phyloP scores from a whole-genome alignment of 139 green algal species.

The Volvox reticuliferus region DNA sequence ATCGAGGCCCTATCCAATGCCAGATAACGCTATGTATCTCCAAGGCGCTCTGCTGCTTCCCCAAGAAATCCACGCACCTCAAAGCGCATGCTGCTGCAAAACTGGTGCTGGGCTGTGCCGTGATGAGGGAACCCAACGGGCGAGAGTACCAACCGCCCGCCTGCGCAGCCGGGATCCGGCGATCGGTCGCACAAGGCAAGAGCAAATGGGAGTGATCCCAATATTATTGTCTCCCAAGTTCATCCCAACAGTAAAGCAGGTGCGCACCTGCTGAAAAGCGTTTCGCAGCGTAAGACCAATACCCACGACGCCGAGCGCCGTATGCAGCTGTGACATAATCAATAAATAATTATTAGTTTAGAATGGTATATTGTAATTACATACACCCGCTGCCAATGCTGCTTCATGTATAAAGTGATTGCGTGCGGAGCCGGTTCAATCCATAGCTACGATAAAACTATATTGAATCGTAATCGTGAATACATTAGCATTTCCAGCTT shows the following conservation, averaged over 20 bases:
- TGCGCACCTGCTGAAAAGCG: neutral
- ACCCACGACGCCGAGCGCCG: neutral
- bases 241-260: too few species aligned
- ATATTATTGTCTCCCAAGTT: too few species aligned
- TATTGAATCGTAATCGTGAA: too few species aligned
- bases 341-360: too few species aligned
- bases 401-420: neutral
- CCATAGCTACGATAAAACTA: too few species aligned
- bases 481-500: neutral
- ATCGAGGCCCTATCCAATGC: too few species aligned
- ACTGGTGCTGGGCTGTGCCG: constrained; percentile 12
- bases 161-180: neutral
- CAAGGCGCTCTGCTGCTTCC: too few species aligned
- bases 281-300: neutral
- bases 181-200: too few species aligned
- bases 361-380: too few species aligned
- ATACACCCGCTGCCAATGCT: neutral
- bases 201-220: too few species aligned
- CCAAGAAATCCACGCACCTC: too few species aligned
- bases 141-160: neutral
- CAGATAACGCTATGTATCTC: too few species aligned
- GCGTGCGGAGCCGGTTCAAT: neutral
- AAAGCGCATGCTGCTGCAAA: neutral
- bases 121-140: constrained; percentile 19
- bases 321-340: neutral